Conservation (phyloP, 176 grass and related monocot species). For the bread wheat (Triticum aestivum) region DNA sequence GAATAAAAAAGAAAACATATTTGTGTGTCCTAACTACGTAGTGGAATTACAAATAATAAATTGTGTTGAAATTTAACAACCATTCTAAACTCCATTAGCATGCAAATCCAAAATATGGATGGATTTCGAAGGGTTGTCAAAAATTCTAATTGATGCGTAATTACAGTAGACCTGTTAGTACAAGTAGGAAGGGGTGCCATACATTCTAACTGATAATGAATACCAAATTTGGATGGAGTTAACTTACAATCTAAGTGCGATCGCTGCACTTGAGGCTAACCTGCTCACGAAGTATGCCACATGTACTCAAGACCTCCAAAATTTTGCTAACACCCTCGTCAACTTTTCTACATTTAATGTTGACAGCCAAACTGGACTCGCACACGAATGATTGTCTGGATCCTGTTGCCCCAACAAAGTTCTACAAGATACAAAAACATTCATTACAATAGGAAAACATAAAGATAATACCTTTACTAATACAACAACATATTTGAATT, state of each 20-base stretch:
- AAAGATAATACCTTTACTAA: background rate
- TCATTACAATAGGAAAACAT: background rate
- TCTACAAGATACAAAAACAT: background rate
- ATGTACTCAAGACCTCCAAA: background rate
- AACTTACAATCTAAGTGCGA: background rate
- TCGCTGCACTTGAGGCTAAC: background rate
- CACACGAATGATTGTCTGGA: background rate
- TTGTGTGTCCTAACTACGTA: background rate
- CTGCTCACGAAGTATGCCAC: background rate
- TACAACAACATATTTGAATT: no score
- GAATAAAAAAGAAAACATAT: background rate
- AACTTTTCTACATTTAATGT: background rate
- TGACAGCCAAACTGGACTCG: background rate
- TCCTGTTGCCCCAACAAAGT: background rate
- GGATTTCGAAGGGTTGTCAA: background rate
- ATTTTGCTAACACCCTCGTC: background rate
- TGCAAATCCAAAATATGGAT: background rate
- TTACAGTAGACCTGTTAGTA: background rate
- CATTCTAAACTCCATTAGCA: background rate
- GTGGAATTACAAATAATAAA: background rate
- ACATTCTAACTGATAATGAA: background rate
- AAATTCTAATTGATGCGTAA: no score
- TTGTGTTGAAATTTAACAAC: background rate
- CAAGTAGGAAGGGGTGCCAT: background rate
- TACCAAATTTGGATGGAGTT: background rate